A percentile compares a stretch with the other conserved stretches of the same genome.
phyloP scores from a whole-genome alignment of 2,329 filamentous ascomycete genomes.

The Fusarium denticulatum region DNA sequence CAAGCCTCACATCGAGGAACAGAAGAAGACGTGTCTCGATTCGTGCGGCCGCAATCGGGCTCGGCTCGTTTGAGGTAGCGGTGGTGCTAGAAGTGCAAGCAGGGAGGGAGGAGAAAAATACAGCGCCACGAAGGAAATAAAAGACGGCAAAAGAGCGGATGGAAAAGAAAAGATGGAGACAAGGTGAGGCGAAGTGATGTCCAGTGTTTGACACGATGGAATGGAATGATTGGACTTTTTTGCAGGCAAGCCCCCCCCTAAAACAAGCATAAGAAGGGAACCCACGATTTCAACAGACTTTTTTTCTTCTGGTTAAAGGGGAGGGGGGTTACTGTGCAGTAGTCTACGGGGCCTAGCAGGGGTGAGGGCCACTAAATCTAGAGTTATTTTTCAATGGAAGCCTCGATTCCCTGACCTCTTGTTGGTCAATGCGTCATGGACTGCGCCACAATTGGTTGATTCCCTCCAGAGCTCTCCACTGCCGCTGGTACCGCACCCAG shows the following conservation, averaged over 20 bases:
- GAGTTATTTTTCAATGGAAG: background rate
- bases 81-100: background rate
- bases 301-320: background rate
- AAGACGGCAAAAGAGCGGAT: constrained; percentile 7
- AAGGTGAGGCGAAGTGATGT: background rate
- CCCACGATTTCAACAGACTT: background rate
- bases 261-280: background rate
- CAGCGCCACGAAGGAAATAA: background rate
- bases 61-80: background rate
- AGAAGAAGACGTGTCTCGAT: constrained; percentile 4
- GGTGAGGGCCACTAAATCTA: background rate
- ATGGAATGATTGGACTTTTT: background rate
- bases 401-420: background rate
- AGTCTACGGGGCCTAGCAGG: background rate
- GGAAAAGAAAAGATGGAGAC: background rate
- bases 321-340: background rate
- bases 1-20: constrained; percentile 14
- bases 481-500: background rate
- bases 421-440: background rate
- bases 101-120: background rate
- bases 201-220: background rate
- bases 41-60: background rate
- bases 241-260: background rate
- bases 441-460: background rate
- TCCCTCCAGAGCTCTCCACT: background rate